Evolutionary conservation across 306 rosid species (phyloP).

Genomic region (Mimosa bimucronata): DNA sequence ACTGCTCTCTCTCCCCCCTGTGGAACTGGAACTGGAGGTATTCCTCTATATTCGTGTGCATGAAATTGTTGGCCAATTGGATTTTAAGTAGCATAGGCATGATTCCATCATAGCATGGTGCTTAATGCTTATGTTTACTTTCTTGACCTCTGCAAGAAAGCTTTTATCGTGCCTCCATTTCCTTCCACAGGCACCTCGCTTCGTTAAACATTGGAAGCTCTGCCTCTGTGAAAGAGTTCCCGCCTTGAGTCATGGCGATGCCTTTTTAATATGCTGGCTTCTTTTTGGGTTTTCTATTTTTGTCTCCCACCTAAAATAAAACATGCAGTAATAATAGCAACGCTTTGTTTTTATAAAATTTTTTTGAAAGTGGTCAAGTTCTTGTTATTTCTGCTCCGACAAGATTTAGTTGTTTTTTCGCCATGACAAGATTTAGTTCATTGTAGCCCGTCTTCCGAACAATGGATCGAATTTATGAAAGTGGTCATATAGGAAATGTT

Average conservation of each 20-base stretch:
- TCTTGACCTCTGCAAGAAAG: background rate
- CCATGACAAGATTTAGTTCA: no score
- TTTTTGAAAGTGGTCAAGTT: background rate
- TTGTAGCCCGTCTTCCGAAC: background rate
- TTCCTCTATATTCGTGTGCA: conserved; percentile 11
- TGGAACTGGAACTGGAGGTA: conserved; percentile 1
- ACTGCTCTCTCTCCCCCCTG: background rate
- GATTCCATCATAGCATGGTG: background rate
- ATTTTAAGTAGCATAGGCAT: conserved; percentile 13
- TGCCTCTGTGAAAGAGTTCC: background rate
- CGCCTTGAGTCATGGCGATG: background rate
- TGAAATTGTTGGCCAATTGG: conserved; percentile 1
- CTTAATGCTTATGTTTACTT: background rate
- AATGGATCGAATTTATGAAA: no score
- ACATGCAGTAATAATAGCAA: background rate
- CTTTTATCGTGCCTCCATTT: no score
- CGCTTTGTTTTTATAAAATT: background rate
- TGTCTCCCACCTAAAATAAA: background rate
- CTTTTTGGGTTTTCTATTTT: background rate
- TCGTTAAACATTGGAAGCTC: background rate
- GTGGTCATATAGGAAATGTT: background rate
- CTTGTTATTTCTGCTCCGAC: background rate
- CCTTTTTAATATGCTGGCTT: background rate
- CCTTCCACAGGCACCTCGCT: conserved; percentile 1
- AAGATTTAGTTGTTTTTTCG: background rate